Evolutionary conservation across 495 filamentous ascomycete species (phyloP).

Genomic region (Xylaria longipes): DNA sequence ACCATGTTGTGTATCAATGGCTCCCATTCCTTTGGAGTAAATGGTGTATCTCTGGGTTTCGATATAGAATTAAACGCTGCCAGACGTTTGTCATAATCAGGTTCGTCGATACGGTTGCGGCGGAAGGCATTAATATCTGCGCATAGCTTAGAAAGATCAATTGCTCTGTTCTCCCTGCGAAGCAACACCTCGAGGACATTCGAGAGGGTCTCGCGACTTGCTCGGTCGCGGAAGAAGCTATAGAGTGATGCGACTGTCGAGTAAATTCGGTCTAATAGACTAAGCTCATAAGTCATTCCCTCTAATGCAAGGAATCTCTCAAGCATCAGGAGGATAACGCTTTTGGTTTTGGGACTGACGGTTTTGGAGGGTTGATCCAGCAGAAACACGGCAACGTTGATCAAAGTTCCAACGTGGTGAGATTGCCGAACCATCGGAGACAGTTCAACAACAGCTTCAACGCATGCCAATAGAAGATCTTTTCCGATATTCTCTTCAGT

Average conservation of each 20-base stretch:
- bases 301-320: constrained; percentile 75
- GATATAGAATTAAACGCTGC: constrained; percentile 78
- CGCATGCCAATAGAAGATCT: constrained; percentile 74
- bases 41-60: constrained; percentile 53
- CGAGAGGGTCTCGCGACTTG: constrained; percentile 73
- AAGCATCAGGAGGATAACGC: constrained; percentile 75
- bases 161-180: constrained; percentile 64
- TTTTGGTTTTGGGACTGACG: constrained; percentile 84
- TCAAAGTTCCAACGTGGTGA: constrained; percentile 70
- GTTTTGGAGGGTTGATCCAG: constrained; percentile 80
- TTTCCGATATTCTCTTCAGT: constrained; percentile 65
- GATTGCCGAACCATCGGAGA: constrained; percentile 76
- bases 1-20: constrained; percentile 92
- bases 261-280: constrained; percentile 63
- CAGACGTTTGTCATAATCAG: constrained; percentile 83
- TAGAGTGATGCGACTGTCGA: constrained; percentile 75
- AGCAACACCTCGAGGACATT: constrained; percentile 72
- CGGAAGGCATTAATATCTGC: constrained; percentile 80
- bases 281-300: constrained; percentile 58
- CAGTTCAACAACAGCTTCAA: constrained; percentile 76
- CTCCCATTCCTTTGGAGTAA: constrained; percentile 81
- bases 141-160: constrained; percentile 74
- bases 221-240: constrained; percentile 81
- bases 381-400: constrained; percentile 78
- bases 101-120: constrained; percentile 71